phyloP scores from a whole-genome alignment of 352 stramenopile genomes.

The Phytopythium ostracodes region DNA sequence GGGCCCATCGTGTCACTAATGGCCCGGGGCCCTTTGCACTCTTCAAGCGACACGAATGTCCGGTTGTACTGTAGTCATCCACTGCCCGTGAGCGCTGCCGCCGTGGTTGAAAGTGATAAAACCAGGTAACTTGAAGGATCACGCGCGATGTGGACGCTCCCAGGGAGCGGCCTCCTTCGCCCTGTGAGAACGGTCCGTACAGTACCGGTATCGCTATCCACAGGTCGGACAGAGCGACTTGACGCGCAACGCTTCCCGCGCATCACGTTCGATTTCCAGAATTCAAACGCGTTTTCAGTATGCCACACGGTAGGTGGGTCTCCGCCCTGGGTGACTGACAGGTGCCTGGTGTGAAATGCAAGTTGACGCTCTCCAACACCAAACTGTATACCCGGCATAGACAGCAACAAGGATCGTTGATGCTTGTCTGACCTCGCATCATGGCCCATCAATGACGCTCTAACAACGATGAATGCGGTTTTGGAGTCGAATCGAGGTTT shows the following conservation, averaged over 20 bases:
- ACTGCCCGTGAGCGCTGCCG: neutral
- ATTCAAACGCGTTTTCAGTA: neutral
- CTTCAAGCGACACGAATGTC: no score
- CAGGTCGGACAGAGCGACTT: neutral
- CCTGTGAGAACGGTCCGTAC: no score
- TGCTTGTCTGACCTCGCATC: no score
- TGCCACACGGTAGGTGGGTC: neutral
- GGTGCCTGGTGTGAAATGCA: constrained; percentile 2
- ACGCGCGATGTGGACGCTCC: neutral
- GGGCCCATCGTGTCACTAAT: neutral
- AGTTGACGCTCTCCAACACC: neutral
- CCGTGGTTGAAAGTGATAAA: neutral
- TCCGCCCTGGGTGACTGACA: neutral
- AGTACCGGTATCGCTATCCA: neutral
- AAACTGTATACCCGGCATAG: neutral
- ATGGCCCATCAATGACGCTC: no score
- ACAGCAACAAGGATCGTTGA: no score
- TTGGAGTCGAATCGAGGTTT: neutral
- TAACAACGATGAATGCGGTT: no score
- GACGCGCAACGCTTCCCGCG: no score
- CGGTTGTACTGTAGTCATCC: no score
- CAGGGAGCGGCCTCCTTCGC: no score
- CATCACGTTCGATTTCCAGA: neutral
- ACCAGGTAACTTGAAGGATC: constrained; percentile 3
- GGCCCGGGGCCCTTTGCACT: neutral